Evolutionary conservation across 768 basidiomycete species (phyloP).

Genomic region (Pholiota microspora): DNA sequence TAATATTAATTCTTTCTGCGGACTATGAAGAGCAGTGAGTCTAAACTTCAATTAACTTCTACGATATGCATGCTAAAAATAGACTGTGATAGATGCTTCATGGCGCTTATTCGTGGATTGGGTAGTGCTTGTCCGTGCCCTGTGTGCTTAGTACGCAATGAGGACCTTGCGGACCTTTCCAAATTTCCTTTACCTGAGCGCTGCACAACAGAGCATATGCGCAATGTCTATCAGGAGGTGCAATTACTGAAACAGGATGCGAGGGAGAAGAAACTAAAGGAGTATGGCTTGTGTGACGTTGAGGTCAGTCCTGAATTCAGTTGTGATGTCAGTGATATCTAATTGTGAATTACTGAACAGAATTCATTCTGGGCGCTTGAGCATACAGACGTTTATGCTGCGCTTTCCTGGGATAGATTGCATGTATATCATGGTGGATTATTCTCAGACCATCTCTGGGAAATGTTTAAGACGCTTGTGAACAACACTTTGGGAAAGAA

Average conservation of each 20-base stretch:
- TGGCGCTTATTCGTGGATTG: neutral
- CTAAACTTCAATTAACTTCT: neutral
- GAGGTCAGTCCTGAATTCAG: neutral
- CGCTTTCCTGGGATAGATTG: constrained; percentile 34
- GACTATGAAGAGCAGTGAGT: neutral
- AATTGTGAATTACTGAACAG: constrained; percentile 16
- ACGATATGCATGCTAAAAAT: neutral
- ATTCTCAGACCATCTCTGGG: constrained; percentile 29
- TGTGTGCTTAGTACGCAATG: neutral
- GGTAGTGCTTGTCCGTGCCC: neutral
- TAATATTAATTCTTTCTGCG: neutral
- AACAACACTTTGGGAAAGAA: neutral
- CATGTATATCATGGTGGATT: constrained; percentile 31
- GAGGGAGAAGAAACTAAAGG: neutral
- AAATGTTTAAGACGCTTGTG: constrained; percentile 19
- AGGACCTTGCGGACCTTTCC: neutral
- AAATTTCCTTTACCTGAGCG: neutral
- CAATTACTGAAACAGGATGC: neutral
- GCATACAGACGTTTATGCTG: constrained; percentile 28
- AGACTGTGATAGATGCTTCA: neutral
- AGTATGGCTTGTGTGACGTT: neutral
- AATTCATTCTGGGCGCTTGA: constrained; percentile 36
- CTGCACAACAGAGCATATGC: neutral
- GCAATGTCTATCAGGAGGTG: neutral
- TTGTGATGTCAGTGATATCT: neutral